Evolutionary conservation across 1,284 basidiomycete genomes (phyloP).

Genomic region (Tremellales sp.): DNA sequence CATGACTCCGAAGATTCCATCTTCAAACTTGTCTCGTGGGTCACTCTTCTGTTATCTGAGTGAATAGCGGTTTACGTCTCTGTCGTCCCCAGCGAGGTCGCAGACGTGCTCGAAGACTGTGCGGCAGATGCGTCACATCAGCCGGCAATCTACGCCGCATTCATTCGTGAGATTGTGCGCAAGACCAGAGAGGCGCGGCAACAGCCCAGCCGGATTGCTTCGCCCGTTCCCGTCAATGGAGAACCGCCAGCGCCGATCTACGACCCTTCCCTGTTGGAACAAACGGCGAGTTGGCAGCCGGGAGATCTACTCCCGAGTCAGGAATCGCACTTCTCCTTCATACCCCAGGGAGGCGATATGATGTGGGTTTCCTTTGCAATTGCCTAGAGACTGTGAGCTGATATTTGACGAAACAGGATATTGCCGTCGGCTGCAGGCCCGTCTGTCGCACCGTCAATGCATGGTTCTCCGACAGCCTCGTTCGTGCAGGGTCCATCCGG

Average conservation of each 20-base stretch:
- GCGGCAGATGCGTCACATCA: constrained; percentile 74
- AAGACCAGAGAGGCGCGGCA: constrained; percentile 47
- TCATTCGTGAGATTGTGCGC: constrained; percentile 64
- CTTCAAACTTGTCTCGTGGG: constrained; percentile 31
- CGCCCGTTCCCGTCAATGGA: constrained; percentile 3
- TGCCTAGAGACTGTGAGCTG: background rate
- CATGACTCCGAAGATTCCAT: constrained; percentile 40
- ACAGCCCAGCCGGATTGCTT: constrained; percentile 9
- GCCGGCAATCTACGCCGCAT: constrained; percentile 77
- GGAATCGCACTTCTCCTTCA: constrained; percentile 41
- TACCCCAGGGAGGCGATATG: constrained; percentile 47
- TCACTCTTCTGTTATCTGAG: constrained; percentile 5
- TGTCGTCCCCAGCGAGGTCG: constrained; percentile 72
- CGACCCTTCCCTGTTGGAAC: constrained; percentile 37
- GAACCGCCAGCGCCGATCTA: constrained; percentile 16
- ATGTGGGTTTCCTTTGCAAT: constrained; percentile 28
- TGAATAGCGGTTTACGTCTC: constrained; percentile 81
- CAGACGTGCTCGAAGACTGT: constrained; percentile 68
- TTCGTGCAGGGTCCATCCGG: constrained; percentile 10
- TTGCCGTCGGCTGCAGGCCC: constrained; percentile 44
- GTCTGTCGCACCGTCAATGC: constrained; percentile 26
- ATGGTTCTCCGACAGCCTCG: constrained; percentile 34
- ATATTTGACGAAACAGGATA: constrained; percentile 24
- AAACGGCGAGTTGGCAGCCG: constrained; percentile 29
- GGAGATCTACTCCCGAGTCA: constrained; percentile 24